Conservation (phyloP, 2,329 filamentous ascomycete species). For the Hypoxylon sp. region DNA sequence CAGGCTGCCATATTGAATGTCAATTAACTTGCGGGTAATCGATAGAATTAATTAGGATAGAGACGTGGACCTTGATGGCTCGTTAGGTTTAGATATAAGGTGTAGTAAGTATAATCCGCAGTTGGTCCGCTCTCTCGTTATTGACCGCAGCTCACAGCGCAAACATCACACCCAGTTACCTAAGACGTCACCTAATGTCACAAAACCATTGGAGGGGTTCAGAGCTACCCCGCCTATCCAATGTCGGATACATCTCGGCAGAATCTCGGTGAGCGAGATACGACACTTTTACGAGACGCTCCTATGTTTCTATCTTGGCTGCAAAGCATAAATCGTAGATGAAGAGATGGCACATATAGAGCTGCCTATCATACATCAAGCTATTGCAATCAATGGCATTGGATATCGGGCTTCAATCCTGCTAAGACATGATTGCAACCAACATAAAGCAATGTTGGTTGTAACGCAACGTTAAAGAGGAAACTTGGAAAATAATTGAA, state of each 20-base stretch:
- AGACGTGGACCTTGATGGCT: constrained; percentile 40
- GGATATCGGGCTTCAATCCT: neutral
- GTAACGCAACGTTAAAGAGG: too few relatives aligned
- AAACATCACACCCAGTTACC: neutral
- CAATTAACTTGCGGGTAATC: constrained; percentile 45
- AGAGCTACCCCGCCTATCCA: constrained; percentile 32
- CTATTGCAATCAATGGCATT: neutral
- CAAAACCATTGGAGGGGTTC: constrained; percentile 15
- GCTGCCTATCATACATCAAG: neutral
- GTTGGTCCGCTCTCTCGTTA: constrained; percentile 19
- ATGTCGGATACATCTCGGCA: constrained; percentile 5
- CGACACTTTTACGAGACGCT: neutral
- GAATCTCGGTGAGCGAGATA: constrained; percentile 11
- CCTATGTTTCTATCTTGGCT: neutral
- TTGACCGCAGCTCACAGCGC: constrained; percentile 1
- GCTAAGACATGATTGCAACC: neutral
- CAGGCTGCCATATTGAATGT: constrained; percentile 73
- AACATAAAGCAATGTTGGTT: too few relatives aligned
- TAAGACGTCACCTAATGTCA: constrained; percentile 30
- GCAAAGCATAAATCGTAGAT: neutral
- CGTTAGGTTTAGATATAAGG: constrained; percentile 14
- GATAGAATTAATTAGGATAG: constrained; percentile 11
- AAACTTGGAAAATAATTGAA: too few relatives aligned
- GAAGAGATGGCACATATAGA: neutral
- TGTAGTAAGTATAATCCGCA: constrained; percentile 21